A percentile compares a stretch with the other conserved stretches of the same genome.
phyloP scores from a whole-genome alignment of 2,329 filamentous ascomycete genomes.

The Hortaea werneckii region DNA sequence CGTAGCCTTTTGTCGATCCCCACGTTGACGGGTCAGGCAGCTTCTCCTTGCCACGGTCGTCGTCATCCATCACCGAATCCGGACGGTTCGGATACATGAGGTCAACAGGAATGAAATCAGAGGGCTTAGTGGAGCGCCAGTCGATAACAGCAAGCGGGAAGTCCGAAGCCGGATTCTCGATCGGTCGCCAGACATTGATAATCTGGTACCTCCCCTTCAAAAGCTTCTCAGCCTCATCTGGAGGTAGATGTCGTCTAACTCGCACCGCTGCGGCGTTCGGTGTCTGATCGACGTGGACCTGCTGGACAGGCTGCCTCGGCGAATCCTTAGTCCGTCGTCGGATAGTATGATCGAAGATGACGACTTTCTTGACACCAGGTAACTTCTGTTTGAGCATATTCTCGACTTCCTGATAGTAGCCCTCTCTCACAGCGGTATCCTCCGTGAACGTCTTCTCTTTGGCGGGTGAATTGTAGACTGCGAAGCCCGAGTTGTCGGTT shows the following conservation, averaged over 20 bases:
- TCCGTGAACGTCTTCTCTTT: conserved; percentile 47
- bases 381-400: conserved; percentile 45
- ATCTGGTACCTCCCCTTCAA: conserved; percentile 52
- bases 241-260: conserved; percentile 50
- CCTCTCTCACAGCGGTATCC: conserved; percentile 44
- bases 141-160: conserved; percentile 61
- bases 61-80: conserved; percentile 31
- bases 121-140: conserved; percentile 46
- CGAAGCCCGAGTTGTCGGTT: conserved; percentile 50
- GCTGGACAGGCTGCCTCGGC: conserved; percentile 55
- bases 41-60: conserved; percentile 50
- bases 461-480: conserved; percentile 43
- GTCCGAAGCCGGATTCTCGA: conserved; percentile 52
- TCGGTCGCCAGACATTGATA: conserved; percentile 63
- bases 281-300: conserved; percentile 65
- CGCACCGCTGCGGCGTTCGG: conserved; percentile 50
- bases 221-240: conserved; percentile 46
- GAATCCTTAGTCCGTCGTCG: conserved; percentile 45
- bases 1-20: conserved; percentile 49
- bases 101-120: conserved; percentile 51
- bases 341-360: conserved; percentile 66
- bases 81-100: conserved; percentile 49
- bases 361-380: conserved; percentile 48
- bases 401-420: conserved; percentile 55
- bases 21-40: conserved; percentile 39